phyloP scores from a whole-genome alignment of 2,329 filamentous ascomycete species.

The Aspergillus fumigatus region DNA sequence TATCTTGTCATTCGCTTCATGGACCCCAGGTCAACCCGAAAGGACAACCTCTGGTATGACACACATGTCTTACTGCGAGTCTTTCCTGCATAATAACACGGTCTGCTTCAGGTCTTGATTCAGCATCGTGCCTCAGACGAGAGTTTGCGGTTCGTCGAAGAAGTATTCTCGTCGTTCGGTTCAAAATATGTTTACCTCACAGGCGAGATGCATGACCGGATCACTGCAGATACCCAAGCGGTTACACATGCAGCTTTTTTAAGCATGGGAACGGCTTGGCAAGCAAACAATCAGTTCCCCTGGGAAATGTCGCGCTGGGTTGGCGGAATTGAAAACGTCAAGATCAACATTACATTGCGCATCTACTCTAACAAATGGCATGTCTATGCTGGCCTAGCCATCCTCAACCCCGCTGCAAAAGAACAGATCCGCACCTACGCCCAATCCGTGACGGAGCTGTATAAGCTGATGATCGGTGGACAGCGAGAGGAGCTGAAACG shows the following conservation, averaged over 20 bases:
- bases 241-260: constrained; percentile 97
- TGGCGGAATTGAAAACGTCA: constrained; percentile 97
- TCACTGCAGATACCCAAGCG: constrained; percentile 96
- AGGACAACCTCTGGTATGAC: constrained; percentile 76
- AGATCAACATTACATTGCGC: constrained; percentile 95
- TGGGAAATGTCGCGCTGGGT: constrained; percentile 97
- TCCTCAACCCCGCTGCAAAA: constrained; percentile 88
- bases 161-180: constrained; percentile 73
- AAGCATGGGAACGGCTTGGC: constrained; percentile 97
- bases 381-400: constrained; percentile 94
- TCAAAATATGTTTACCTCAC: constrained; percentile 86
- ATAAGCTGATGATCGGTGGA: constrained; percentile 93
- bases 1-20: constrained; percentile 95
- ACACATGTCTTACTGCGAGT: constrained; percentile 10
- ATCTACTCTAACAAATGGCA: constrained; percentile 99
- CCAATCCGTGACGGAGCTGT: constrained; percentile 84
- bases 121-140: constrained; percentile 79
- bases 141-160: constrained; percentile 72
- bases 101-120: constrained; percentile 62
- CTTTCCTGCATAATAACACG: constrained; percentile 11
- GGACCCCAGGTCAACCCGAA: constrained; percentile 83
- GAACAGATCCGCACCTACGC: constrained; percentile 94
- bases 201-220: constrained; percentile 85
- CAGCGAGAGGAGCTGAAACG: constrained; percentile 67
- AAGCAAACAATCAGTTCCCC: constrained; percentile 88